Evolutionary conservation across 2,329 filamentous ascomycete species (phyloP), one percentile per base, ranked within the genome.

Genomic region (Sporothrix brunneoviolacea): DNA sequence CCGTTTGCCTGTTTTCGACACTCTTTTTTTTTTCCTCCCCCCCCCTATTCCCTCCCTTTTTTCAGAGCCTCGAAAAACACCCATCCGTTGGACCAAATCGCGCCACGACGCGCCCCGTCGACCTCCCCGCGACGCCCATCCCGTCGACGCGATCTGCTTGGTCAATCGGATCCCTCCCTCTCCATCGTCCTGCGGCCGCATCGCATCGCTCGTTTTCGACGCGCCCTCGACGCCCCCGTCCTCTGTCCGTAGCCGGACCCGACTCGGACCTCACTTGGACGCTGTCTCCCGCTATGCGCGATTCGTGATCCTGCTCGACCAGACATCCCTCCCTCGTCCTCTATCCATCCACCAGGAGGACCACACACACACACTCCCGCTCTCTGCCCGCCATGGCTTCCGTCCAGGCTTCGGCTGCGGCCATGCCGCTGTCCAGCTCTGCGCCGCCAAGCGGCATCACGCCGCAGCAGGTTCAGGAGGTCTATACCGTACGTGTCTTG

Each of bases 381-480:
- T 28, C 15, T 39, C 33, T 48, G 22, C 35, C 64, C 69, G 77
- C 54, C 63, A 94, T 94, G 88, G 84, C 88, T 67, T 91, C 87
- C 56, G 82, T 90, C 63, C 88, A 93, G 71, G 71, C 81, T 62
- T 76, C 82, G 57, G 80, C 84, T 57, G 79, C 44, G 18, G 37
- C 80, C 61, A 79, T 86, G 68, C 80, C 84, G 67, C 77, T 84
- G 65, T 78, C 79, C 57, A 80, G 79, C 60, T 75, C 72, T 53
- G 74, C 75, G 54, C 73, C 90, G 65, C 77, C 83, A 50, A 71
- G 76, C 32, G 83, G 83, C 65, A 74, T 90, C 62, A 91, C 81
- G 51, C 84, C 84, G 62, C 83, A 89, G 62, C 82, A 89, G 65
- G 78, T 90, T 37, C 86, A 91, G 68, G 86, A 89, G 61, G 77